phyloP scores from a whole-genome alignment of 495 filamentous ascomycete species.

The Neurospora sp. region DNA sequence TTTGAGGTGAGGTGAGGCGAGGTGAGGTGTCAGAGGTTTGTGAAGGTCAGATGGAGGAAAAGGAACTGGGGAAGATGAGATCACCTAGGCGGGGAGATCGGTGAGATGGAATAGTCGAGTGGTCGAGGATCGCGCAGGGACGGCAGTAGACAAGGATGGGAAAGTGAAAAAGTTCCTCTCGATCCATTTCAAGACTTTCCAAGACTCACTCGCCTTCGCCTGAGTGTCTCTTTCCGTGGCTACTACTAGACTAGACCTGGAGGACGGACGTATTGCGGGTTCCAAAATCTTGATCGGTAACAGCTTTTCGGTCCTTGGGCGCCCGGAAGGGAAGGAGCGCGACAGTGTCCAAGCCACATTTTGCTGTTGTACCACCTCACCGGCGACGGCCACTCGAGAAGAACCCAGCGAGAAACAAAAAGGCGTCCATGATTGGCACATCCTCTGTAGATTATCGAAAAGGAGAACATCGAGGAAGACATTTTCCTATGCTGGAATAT shows the following conservation, averaged over 20 bases:
- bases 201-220: not conserved
- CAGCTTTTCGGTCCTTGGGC: not conserved
- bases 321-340: not conserved
- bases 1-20: not conserved
- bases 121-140: not conserved
- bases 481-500: not conserved
- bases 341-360: conserved; percentile 6
- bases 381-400: not conserved
- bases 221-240: not conserved
- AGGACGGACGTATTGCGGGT: not conserved
- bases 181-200: not conserved
- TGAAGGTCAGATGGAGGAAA: not conserved
- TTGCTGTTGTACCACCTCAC: conserved; percentile 10
- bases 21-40: not conserved
- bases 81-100: not conserved
- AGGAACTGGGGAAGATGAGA: not conserved
- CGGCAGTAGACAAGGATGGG: not conserved
- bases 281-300: not conserved
- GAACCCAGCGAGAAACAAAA: not conserved
- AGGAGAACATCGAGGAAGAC: not conserved
- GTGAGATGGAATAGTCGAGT: not conserved
- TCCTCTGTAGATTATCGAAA: not conserved
- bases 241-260: not conserved
- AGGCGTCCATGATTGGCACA: not conserved
- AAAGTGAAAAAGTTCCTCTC: not conserved